These are phyloP conservation scores for Mrakia frigida DNA, from an alignment of 768 basidiomycete genomes.

Conservation along the genomic window DNA sequence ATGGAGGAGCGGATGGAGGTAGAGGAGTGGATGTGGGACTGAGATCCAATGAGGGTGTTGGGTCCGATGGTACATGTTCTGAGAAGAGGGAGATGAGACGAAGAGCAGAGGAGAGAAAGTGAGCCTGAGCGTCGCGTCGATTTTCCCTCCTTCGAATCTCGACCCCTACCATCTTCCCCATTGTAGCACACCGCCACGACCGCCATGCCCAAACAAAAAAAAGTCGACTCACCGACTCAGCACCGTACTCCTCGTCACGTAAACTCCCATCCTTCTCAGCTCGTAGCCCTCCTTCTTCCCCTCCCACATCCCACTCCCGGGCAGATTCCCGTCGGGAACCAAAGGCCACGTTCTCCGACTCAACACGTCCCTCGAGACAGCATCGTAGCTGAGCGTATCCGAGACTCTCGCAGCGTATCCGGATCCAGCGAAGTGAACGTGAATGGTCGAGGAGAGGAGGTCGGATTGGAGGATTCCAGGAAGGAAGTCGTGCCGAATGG, in stretches of 20 bases:
- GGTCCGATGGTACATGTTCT: conserved; percentile 78
- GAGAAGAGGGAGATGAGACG: background rate
- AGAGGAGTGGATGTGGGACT: conserved; percentile 61
- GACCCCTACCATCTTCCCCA: too few relatives aligned
- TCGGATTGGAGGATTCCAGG: conserved; percentile 92
- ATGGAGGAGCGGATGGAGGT: conserved; percentile 66
- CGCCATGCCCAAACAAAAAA: too few relatives aligned
- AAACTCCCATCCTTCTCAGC: conserved; percentile 79
- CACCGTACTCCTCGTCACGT: conserved; percentile 69
- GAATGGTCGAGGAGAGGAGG: conserved; percentile 86
- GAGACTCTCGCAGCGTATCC: conserved; percentile 90
- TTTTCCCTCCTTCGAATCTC: background rate
- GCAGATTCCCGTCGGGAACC: conserved; percentile 89
- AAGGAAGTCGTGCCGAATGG: conserved; percentile 86
- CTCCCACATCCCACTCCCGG: conserved; percentile 46
- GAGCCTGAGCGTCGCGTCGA: background rate
- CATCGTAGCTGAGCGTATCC: conserved; percentile 86
- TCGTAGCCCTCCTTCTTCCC: conserved; percentile 60
- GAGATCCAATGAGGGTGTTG: conserved; percentile 79
- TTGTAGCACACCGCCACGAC: too few relatives aligned
- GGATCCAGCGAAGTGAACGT: conserved; percentile 73
- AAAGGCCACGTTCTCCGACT: conserved; percentile 92
- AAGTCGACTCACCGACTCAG: conserved; percentile 65
- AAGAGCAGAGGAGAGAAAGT: background rate
- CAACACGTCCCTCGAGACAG: conserved; percentile 87